Conservation (phyloP, 176 grass and related monocot species). For the Themeda triandra region DNA sequence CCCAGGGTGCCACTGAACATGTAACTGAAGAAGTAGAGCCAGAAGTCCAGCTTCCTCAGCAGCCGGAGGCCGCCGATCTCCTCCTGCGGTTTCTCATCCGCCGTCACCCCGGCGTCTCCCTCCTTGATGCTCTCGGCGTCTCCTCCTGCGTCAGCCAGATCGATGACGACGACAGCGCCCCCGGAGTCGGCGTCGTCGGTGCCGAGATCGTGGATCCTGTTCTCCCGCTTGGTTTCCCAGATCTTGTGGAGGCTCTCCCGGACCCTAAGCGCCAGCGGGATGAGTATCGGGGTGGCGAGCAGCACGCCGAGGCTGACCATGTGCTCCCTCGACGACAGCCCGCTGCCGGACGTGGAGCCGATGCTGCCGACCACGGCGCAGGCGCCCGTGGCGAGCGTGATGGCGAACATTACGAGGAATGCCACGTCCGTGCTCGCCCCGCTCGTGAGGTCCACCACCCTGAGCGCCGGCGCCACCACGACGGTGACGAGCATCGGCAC, state of each 20-base stretch:
- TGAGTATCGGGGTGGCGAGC: conserved; percentile 50
- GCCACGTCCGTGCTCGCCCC: conserved; percentile 15
- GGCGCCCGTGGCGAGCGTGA: conserved; percentile 80
- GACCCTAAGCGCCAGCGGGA: conserved; percentile 64
- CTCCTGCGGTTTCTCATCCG: conserved; percentile 27
- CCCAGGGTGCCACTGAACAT: conserved; percentile 97
- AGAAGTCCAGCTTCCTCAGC: conserved; percentile 68
- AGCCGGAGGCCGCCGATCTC: conserved; percentile 71
- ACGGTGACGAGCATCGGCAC: conserved; percentile 67
- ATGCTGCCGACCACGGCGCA: conserved; percentile 81
- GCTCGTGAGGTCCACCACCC: conserved; percentile 43
- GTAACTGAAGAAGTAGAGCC: conserved; percentile 98
- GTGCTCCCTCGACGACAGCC: conserved; percentile 62
- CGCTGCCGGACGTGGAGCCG: conserved; percentile 39
- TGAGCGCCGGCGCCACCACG: conserved; percentile 59
- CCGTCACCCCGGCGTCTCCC: not conserved
- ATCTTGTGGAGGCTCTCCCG: conserved; percentile 52
- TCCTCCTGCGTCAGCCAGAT: too few relatives aligned
- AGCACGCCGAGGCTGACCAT: conserved; percentile 65
- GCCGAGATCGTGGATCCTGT: conserved; percentile 57
- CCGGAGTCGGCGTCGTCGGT: conserved; percentile 41
- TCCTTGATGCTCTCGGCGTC: conserved; percentile 21
- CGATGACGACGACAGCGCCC: not conserved
- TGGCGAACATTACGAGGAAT: conserved; percentile 81
- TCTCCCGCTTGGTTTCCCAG: conserved; percentile 62